Base-by-base conservation (phyloP, 1,284 basidiomycete species). In the Ceraceosorus guamensis region DNA sequence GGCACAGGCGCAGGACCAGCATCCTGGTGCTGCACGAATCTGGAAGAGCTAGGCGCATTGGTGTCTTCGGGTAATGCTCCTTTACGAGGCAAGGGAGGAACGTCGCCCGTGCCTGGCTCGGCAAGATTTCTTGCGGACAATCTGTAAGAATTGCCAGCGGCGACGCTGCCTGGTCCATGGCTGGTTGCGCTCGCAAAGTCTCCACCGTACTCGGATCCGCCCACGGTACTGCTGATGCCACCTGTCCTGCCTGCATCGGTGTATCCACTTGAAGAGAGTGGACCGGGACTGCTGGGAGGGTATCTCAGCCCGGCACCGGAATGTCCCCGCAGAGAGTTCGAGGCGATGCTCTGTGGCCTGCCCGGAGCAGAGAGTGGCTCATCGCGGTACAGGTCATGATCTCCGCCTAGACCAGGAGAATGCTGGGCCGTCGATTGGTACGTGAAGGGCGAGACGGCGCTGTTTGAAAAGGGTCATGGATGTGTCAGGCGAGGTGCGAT, bases 191-290 rank as follows among this genome's bases (percentile, higher is more conserved):
- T 43, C 3, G 18, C 32, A 13, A 18, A 16, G 50, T 52, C 50
- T 10, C 6, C 57, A 0, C 55, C 54, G 37, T 59, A 31, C 30
- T 61, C 56, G 41, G 57, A 59, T 5, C 56, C 51, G 11, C 51
- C 52, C 48, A 55, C 60, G 13, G 57, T 48, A 7, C 35, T 51
- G 8, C 57, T 59, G 10, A 35, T 18, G 34, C 55, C 53, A 39
- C 57, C 55, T 24, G 55, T 34, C 11, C 47, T 49, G 16, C 57
- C 53, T 1, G 56, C 49, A 34, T 56, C 54, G 32, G 59, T 55
- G 47, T 52, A 13, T 50, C 6, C 46, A 47, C 5, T 52, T 45
- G 5, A 55, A 50, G 3, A 53, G 47, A 2, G 14, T 6, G 16
- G 39, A 18, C 30, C 31, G 4, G 5, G 43, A 11, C 14, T n/a